Percentiles rank a stretch among this genome's conserved stretches.
These are phyloP conservation scores for Penicillium hesseltinei DNA, from an alignment of 2,329 filamentous ascomycete genomes.

Conservation along the genomic window DNA sequence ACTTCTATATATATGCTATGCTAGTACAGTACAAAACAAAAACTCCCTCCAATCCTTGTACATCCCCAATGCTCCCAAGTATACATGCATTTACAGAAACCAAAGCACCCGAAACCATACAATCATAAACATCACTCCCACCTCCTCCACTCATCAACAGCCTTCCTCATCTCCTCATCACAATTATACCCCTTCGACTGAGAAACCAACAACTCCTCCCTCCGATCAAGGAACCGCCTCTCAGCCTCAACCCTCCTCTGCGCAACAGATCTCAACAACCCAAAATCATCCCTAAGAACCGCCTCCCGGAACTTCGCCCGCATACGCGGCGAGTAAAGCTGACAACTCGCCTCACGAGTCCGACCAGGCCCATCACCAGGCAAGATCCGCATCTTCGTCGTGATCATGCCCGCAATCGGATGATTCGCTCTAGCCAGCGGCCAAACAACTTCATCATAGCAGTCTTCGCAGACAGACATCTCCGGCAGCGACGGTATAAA, in stretches of 20 bases:
- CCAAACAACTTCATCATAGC: constrained; percentile 75
- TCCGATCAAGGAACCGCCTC: constrained; percentile 56
- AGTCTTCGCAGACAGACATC: constrained; percentile 83
- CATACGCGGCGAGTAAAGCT: constrained; percentile 80
- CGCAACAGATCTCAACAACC: constrained; percentile 62
- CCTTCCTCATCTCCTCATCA: constrained; percentile 48
- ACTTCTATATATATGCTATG: not conserved
- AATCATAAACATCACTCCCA: constrained; percentile 45
- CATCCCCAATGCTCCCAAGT: not conserved
- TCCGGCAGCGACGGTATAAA: constrained; percentile 71
- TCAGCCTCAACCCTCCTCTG: constrained; percentile 59
- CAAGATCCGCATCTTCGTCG: constrained; percentile 58
- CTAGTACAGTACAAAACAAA: not conserved
- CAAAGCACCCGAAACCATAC: not conserved
- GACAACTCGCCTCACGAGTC: constrained; percentile 57
- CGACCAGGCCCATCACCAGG: constrained; percentile 47
- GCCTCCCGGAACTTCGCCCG: constrained; percentile 67
- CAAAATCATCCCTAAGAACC: constrained; percentile 64
- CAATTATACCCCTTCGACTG: constrained; percentile 58
- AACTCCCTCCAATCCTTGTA: not conserved
- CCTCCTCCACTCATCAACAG: constrained; percentile 52
- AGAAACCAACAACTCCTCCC: constrained; percentile 55
- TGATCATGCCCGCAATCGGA: constrained; percentile 65
- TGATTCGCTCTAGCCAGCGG: constrained; percentile 59
- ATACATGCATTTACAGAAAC: not conserved